Evolutionary conservation across 2,329 filamentous ascomycete species (phyloP), one percentile per base, ranked within the genome.

Genomic region (Calonectria ilicicola): DNA sequence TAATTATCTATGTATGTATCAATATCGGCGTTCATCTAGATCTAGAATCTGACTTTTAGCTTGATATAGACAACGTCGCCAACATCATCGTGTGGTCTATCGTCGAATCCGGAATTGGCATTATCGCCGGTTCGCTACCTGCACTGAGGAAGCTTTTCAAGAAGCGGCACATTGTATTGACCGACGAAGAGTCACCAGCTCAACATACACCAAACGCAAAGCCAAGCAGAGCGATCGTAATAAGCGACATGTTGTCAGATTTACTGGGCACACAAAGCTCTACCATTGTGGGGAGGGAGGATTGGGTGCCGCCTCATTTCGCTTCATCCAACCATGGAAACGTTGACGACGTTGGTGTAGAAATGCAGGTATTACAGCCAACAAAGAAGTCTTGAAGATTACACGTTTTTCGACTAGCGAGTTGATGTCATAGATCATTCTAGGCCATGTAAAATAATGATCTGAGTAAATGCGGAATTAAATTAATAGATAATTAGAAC

Each of bases 51-150:
- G 23, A 67, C 21, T 17, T 14, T 6, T 2, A 1, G 1, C 0
- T 27, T 17, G 32, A 32, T 40, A 14, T 19, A 77, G 75, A 77
- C 2, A 35, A 77, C 5, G 66, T 74, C 2, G 47, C 60, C 1
- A 60, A 74, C 5, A 74, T 73, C 1, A 47, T 69, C 2, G 19
- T 77, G 1, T 77, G 75, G 75, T 76, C 75, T 1, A 66, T 69
- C 2, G 12, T 77, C 0, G 75, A 77, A 42, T 77, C 73, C 1
- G 75, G 75, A 10, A 75, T 73, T 1, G 75, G 75, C 26, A 77
- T 77, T 0, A 51, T 69, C 2, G 75, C 75, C 1, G 64, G 73
- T 0, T 77, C 71, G 15, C 23, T 77, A 3, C 75, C 75, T 0
- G 63, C 75, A 2, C 47, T 77, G 0, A 62, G 69, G 8, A 70